Conservation (phyloP, 257 asterid genomes). For the Paulownia fortunei region DNA sequence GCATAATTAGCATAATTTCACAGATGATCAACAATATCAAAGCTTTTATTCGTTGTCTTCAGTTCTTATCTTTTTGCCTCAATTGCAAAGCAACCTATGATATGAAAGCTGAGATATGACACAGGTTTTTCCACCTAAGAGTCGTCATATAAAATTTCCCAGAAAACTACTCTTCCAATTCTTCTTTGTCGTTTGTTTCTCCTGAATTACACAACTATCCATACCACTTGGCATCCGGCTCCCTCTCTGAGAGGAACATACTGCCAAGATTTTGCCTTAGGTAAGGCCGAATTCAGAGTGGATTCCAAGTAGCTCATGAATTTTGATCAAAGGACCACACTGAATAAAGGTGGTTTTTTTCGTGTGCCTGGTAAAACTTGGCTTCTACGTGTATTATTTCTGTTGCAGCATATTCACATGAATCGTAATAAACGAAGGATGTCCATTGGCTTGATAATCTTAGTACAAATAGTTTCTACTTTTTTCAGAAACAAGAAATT, state of each 20-base stretch:
- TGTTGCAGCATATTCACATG: neutral
- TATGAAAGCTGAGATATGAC: neutral
- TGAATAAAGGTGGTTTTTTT: neutral
- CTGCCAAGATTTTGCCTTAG: neutral
- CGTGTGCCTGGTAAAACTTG: neutral
- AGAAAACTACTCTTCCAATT: too few relatives aligned
- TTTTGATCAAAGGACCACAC: neutral
- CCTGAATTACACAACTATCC: too few relatives aligned
- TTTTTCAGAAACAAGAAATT: neutral
- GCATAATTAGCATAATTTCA: conserved; percentile 1
- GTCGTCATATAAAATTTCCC: too few relatives aligned
- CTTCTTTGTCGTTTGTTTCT: too few relatives aligned
- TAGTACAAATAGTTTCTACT: neutral
- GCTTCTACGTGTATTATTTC: neutral
- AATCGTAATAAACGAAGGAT: neutral
- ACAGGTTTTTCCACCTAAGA: too few relatives aligned
- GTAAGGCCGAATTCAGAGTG: too few relatives aligned
- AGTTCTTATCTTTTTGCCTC: neutral
- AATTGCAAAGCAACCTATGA: neutral
- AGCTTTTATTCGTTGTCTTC: neutral
- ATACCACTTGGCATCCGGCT: neutral
- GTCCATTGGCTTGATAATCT: neutral
- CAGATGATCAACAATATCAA: neutral
- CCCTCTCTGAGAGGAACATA: neutral
- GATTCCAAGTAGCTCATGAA: neutral